Conservation (phyloP, 1,139 yeast species). For the Zygotorulaspora mrakii region DNA sequence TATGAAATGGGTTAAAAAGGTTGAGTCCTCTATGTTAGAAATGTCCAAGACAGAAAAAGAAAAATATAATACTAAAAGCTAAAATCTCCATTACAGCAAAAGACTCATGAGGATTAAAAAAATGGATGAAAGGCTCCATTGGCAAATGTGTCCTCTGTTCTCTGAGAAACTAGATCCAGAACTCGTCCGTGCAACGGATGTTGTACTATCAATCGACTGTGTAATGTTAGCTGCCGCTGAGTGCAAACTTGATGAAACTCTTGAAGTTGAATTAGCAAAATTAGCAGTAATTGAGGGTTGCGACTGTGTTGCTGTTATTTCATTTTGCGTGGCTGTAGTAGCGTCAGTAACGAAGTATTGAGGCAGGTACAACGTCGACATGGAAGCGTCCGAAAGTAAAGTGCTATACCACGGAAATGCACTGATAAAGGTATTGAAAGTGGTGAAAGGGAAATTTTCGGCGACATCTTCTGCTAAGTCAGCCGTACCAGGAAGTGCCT, state of each 20-base stretch:
- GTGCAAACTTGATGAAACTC: not conserved
- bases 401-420: slow-evolving; percentile 45
- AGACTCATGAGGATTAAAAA: slow-evolving; percentile 3
- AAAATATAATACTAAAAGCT: not conserved
- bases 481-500: slow-evolving; percentile 18
- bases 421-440: slow-evolving; percentile 42
- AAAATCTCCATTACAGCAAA: not conserved
- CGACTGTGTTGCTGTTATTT: not conserved
- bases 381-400: slow-evolving; percentile 36
- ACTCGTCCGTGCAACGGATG: not conserved
- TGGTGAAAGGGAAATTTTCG: slow-evolving; percentile 42
- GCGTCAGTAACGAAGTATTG: slow-evolving; percentile 33
- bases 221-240: not conserved
- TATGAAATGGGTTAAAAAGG: slow-evolving; percentile 29
- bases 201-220: too few relatives aligned
- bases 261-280: not conserved
- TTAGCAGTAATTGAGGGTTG: not conserved
- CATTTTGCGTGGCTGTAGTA: not conserved
- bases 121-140: not conserved
- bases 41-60: slow-evolving; percentile 5
- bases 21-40: slow-evolving; percentile 10
- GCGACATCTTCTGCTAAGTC: slow-evolving; percentile 36
- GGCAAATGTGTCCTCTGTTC: not conserved
- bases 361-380: slow-evolving; percentile 40
- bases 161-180: not conserved